Evolutionary conservation across 2,329 filamentous ascomycete genomes (phyloP).

Genomic region (Microcyclosporella mali): DNA sequence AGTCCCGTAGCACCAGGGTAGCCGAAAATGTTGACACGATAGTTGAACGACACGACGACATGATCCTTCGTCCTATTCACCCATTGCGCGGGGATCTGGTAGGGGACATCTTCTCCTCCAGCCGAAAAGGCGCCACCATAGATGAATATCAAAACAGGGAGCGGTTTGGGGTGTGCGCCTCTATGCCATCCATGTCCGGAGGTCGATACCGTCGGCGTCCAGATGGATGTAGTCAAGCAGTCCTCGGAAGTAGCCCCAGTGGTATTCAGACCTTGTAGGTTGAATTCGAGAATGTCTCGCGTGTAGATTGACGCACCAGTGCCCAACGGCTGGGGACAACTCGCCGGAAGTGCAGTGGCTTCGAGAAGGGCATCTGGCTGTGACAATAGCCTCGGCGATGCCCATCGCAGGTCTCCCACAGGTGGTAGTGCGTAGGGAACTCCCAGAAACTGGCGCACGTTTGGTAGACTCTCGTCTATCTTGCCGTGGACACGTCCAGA

Average conservation of each 20-base stretch:
- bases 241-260: slow-evolving; percentile 36
- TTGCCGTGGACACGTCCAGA: slow-evolving; percentile 7
- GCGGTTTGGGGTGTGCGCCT: slow-evolving; percentile 12
- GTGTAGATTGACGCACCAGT: slow-evolving; percentile 18
- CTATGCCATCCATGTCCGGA: slow-evolving; percentile 1
- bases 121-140: slow-evolving; percentile 43
- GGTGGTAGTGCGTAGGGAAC: slow-evolving; percentile 34
- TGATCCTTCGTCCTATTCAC: slow-evolving; percentile 32
- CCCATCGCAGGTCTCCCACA: slow-evolving; percentile 31
- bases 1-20: slow-evolving; percentile 34
- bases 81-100: slow-evolving; percentile 42
- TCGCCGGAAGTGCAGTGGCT: slow-evolving; percentile 23
- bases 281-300: slow-evolving; percentile 27
- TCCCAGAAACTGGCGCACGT: slow-evolving; percentile 30
- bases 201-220: slow-evolving; percentile 33
- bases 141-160: slow-evolving; percentile 44
- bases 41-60: slow-evolving; percentile 41
- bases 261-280: slow-evolving; percentile 25
- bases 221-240: slow-evolving; percentile 44
- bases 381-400: slow-evolving; percentile 19
- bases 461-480: slow-evolving; percentile 8
- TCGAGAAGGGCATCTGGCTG: slow-evolving; percentile 19
- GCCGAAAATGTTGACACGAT: slow-evolving; percentile 40
- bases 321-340: slow-evolving; percentile 25
- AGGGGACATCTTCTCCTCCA: slow-evolving; percentile 42